These are phyloP conservation scores for Scytalidium lignicola DNA, from an alignment of 2,329 filamentous ascomycete species.

Conservation along the genomic window DNA sequence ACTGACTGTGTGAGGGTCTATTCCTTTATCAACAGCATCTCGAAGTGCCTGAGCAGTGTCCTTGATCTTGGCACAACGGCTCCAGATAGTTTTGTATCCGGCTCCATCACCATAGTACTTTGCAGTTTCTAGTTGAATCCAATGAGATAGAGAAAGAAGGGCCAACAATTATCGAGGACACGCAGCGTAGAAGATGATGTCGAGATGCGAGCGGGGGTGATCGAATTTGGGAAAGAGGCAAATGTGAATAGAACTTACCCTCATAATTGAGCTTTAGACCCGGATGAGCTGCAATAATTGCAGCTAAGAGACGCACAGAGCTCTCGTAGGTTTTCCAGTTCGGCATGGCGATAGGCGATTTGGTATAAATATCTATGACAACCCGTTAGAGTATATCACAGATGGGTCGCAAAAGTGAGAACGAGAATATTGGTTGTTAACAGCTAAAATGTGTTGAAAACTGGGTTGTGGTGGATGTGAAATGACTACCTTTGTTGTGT, in stretches of 20 bases:
- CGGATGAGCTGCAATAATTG: slow-evolving; percentile 53
- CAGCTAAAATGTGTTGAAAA: too few species aligned
- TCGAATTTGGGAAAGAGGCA: not conserved
- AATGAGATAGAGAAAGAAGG: slow-evolving; percentile 3
- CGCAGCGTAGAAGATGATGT: not conserved
- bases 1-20: slow-evolving; percentile 15
- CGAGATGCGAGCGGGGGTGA: not conserved
- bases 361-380: not conserved
- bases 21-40: slow-evolving; percentile 11
- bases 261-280: slow-evolving; percentile 54
- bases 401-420: not conserved
- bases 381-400: not conserved
- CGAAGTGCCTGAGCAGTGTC: slow-evolving; percentile 12
- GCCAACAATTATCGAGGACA: not conserved
- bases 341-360: slow-evolving; percentile 36
- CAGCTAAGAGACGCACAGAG: slow-evolving; percentile 54
- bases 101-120: slow-evolving; percentile 15
- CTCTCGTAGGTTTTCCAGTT: slow-evolving; percentile 58
- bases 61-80: slow-evolving; percentile 14
- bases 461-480: too few species aligned
- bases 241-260: slow-evolving; percentile 40
- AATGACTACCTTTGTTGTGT: too few species aligned
- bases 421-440: too few species aligned
- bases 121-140: slow-evolving; percentile 12
- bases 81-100: slow-evolving; percentile 17